Base-by-base conservation (phyloP, 83 land plant species). In the Diphasiastrum complanatum region DNA sequence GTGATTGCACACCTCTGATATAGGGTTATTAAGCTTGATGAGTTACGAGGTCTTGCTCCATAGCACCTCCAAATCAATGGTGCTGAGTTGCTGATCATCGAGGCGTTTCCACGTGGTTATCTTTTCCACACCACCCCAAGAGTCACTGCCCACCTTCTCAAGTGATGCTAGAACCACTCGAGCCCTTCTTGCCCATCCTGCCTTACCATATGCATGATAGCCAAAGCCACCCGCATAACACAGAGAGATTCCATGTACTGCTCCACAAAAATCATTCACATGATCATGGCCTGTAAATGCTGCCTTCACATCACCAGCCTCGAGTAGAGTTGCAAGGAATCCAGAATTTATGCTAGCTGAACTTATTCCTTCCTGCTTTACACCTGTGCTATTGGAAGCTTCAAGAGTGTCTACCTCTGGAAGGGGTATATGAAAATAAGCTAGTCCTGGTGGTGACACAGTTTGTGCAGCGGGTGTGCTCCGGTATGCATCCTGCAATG, bases 151-250 rank as follows among this genome's bases (percentile, higher is more conserved):
- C 5, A 71, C 83, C 60, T 76, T 77, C 24, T 46, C 65, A 31
- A 85, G 85, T 51, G 80, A 56, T 4, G 75, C 80, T 24, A 60
- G 16, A 4, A 91, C 75, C 45, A 91, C 70, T 55, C 97, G 76
- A 2, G 86, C 84, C 57, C 95, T 74, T 60, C 95, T 82, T 8
- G 75, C 62, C 97, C 89, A 87, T 5, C 97, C 91, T 20, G 76
- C 79, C 50, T 47, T 70, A 5, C 97, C 97, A 77, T 91, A 87
- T 2, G 81, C 97, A 71, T 91, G 97, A 47, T 91, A 91, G 18
- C 97, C 97, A 73, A 79, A 74, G 1, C 87, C 95, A 30, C 97
- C 97, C 2, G 83, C 95, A 70, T 91, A 91, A 46, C 97, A 91
- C 29, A 87, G 78, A 71, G 79, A 70, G 47, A 91, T 69, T 32